These are phyloP conservation scores for Hymenoscyphus fraxineus DNA, from an alignment of 2,329 filamentous ascomycete genomes.

Conservation along the genomic window DNA sequence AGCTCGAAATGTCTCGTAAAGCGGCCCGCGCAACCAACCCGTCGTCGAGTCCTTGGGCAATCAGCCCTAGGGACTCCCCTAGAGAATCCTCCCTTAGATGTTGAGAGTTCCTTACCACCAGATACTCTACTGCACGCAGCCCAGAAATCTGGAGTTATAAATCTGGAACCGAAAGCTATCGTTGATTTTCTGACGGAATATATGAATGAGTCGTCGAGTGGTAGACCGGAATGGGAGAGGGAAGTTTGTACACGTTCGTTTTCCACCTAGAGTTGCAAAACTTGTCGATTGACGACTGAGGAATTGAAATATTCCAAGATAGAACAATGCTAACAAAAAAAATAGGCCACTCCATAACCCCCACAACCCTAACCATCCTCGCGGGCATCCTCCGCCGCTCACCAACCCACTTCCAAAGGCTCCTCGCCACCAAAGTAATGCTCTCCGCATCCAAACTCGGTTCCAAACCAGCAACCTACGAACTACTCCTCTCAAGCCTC, in stretches of 20 bases:
- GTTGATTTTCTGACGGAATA: conserved; percentile 28
- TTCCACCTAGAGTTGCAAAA: too few species aligned
- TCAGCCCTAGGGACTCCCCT: too few species aligned
- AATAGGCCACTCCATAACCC: conserved; percentile 27
- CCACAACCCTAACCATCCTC: conserved; percentile 24
- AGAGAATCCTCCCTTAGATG: background rate
- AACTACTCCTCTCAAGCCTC: conserved; percentile 13
- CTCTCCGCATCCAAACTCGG: conserved; percentile 29
- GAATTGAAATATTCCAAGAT: background rate
- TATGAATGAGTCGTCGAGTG: conserved; percentile 1
- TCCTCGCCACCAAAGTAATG: conserved; percentile 25
- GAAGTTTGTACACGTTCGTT: conserved; percentile 25
- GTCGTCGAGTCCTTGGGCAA: background rate
- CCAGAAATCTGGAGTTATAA: conserved; percentile 26
- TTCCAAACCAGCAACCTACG: conserved; percentile 28
- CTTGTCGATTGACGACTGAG: background rate
- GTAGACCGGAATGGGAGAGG: conserved; percentile 19
- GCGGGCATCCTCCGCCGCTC: conserved; percentile 26
- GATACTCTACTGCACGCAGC: conserved; percentile 23
- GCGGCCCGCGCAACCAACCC: background rate
- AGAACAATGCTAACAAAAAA: background rate
- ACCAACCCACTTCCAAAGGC: conserved; percentile 16
- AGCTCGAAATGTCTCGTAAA: background rate
- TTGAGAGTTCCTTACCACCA: conserved; percentile 25
- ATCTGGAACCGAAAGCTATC: conserved; percentile 23